phyloP scores from a whole-genome alignment of 768 basidiomycete genomes.

The Coprinopsis sp. region DNA sequence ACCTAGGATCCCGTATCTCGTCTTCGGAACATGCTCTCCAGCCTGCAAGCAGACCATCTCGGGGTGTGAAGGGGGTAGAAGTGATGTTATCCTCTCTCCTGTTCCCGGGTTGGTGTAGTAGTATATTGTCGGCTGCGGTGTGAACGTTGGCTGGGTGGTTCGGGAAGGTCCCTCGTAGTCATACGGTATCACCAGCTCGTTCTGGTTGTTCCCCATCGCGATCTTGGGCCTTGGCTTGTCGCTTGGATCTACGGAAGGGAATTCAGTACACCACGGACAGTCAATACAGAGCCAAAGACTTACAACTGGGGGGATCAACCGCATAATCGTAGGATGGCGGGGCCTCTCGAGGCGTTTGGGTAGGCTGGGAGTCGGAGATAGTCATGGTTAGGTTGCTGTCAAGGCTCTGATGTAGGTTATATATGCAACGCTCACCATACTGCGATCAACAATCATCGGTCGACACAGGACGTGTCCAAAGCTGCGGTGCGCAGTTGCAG shows the following conservation, averaged over 20 bases:
- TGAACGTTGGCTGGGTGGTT: conserved; percentile 25
- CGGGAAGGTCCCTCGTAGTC: conserved; percentile 22
- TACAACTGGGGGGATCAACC: conserved; percentile 6
- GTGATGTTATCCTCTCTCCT: conserved; percentile 52
- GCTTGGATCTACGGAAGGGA: conserved; percentile 4
- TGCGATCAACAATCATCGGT: conserved; percentile 3
- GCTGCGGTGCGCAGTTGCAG: background rate
- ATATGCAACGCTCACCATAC: conserved; percentile 7
- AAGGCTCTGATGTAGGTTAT: background rate
- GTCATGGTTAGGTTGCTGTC: background rate
- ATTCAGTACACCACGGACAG: background rate
- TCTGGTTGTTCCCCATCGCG: conserved; percentile 5
- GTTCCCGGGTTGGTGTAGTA: conserved; percentile 65
- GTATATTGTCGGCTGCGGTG: conserved; percentile 50
- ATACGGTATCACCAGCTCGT: conserved; percentile 11
- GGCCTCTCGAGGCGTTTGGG: conserved; percentile 8
- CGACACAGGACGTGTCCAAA: background rate
- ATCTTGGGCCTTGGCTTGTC: conserved; percentile 9
- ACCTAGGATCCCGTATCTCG: conserved; percentile 71
- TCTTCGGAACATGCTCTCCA: conserved; percentile 60
- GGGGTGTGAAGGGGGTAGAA: conserved; percentile 73
- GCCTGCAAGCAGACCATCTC: conserved; percentile 83
- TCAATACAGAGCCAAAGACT: background rate
- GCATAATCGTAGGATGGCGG: conserved; percentile 16
- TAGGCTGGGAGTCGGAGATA: background rate